Evolutionary conservation across 805 yeast species (phyloP), one percentile per base, ranked within the genome.

Genomic region (Candida andamanensis): DNA sequence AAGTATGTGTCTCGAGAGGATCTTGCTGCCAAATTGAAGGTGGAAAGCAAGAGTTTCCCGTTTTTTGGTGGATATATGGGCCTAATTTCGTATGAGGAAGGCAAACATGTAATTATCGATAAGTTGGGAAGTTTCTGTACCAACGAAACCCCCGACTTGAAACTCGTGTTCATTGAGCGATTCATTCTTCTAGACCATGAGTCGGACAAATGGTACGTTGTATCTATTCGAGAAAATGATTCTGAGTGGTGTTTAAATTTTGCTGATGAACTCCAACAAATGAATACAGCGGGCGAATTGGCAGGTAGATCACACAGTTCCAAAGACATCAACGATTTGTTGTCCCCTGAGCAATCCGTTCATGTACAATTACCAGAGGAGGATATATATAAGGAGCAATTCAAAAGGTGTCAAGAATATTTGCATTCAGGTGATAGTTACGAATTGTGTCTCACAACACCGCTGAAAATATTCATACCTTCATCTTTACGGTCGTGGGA

Each of bases 61-160:
- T 92, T 92, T 47, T 61, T 77, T 35, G 97, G 98, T n/a, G 99
- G 99, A 0, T 67, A 85, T 19, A 63, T 89, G 33, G 99, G 99
- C 4, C 65, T 81, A 25, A 55, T 92, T 8, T 81, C 95, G 0
- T 92, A 92, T 51, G 98, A 90, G 52, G 90, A 84, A 58, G 95
- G 95, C 1, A 71, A 72, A 16, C 68, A 66, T 37, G 44, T 73
- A 6, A 36, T 52, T 2, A 23, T 52, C 5, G 46, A 56, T 5
- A 52, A 54, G 3, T 43, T 71, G 32, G 55, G 58, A 26, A 61
- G 68, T 20, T 40, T 70, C 3, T 44, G 50, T 26, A 49, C 47
- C 2, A 45, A 49, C 10, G 33, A 25, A 8, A 69, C 74, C 2
- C 90, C 95, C 0, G 95, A 85, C 54, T 73, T 86, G 15, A 82